These are phyloP conservation scores for Claviceps capensis DNA, from an alignment of 2,329 filamentous ascomycete genomes.

Conservation along the genomic window DNA sequence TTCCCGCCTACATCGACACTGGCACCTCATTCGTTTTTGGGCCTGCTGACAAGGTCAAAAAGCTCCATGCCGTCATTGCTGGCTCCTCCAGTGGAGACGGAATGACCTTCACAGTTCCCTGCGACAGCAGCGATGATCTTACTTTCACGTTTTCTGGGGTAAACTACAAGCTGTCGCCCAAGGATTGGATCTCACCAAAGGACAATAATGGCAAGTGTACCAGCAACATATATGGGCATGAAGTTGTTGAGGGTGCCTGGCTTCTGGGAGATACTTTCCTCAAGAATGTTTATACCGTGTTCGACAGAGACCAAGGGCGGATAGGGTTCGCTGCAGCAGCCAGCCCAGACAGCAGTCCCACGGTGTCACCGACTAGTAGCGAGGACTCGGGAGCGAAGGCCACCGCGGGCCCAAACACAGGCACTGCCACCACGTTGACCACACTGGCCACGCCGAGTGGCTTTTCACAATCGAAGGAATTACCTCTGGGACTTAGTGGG, in stretches of 20 bases:
- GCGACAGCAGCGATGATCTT: constrained; percentile 46
- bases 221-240: constrained; percentile 62
- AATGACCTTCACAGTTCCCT: constrained; percentile 59
- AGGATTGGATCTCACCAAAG: constrained; percentile 53
- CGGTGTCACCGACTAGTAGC: neutral
- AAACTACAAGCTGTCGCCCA: constrained; percentile 50
- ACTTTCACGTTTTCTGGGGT: constrained; percentile 55
- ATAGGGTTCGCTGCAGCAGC: constrained; percentile 29
- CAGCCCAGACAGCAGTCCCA: neutral
- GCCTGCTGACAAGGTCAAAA: constrained; percentile 49
- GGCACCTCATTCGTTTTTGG: constrained; percentile 72
- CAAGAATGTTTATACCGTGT: constrained; percentile 81
- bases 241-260: constrained; percentile 56
- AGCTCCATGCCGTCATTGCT: constrained; percentile 54
- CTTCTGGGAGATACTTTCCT: constrained; percentile 76
- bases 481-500: constrained; percentile 10
- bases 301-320: constrained; percentile 56
- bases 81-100: constrained; percentile 43
- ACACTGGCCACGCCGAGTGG: neutral
- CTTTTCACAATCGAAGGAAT: neutral
- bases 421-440: constrained; percentile 2
- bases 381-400: neutral
- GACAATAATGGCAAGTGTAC: constrained; percentile 36
- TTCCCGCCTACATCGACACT: constrained; percentile 64
- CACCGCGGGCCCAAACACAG: neutral